phyloP scores from a whole-genome alignment of 192 early-diverging fungal genomes.

The Coemansia sp. region DNA sequence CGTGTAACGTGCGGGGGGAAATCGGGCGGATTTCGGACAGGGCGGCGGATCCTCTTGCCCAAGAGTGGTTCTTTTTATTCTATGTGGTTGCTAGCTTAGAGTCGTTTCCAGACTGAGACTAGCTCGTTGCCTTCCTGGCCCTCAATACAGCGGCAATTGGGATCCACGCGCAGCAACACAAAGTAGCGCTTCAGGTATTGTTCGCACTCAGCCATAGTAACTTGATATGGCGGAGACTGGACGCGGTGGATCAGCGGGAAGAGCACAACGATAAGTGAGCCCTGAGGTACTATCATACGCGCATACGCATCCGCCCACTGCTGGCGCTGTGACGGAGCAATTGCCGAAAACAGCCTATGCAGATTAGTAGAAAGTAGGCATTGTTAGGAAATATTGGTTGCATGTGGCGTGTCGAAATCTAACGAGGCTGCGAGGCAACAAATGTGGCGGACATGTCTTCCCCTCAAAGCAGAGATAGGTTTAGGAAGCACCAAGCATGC shows the following conservation, averaged over 20 bases:
- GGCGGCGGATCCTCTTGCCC: not conserved
- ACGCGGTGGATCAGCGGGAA: conserved; percentile 46
- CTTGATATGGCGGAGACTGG: conserved; percentile 34
- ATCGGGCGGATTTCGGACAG: not conserved
- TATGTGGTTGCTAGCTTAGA: conserved; percentile 12
- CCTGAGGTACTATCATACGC: conserved; percentile 47
- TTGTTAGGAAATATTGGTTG: not conserved
- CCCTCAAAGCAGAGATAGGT: too few species aligned
- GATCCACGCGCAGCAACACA: conserved; percentile 50
- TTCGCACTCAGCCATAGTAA: conserved; percentile 56
- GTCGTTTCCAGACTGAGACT: conserved; percentile 47
- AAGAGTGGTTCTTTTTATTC: not conserved
- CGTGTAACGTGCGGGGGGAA: not conserved
- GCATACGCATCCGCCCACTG: conserved; percentile 49
- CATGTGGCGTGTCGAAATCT: not conserved
- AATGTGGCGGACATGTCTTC: not conserved
- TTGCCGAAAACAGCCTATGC: conserved; percentile 50
- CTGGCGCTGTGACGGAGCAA: conserved; percentile 47
- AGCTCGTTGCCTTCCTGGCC: conserved; percentile 54
- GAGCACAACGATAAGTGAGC: conserved; percentile 50
- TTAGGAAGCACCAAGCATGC: not conserved
- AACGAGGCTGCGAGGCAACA: not conserved
- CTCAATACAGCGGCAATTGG: conserved; percentile 48
- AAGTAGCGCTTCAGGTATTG: conserved; percentile 43
- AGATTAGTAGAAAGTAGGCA: conserved; percentile 3